phyloP scores from a whole-genome alignment of 2,329 filamentous ascomycete species.

The Xylariaceae sp. region DNA sequence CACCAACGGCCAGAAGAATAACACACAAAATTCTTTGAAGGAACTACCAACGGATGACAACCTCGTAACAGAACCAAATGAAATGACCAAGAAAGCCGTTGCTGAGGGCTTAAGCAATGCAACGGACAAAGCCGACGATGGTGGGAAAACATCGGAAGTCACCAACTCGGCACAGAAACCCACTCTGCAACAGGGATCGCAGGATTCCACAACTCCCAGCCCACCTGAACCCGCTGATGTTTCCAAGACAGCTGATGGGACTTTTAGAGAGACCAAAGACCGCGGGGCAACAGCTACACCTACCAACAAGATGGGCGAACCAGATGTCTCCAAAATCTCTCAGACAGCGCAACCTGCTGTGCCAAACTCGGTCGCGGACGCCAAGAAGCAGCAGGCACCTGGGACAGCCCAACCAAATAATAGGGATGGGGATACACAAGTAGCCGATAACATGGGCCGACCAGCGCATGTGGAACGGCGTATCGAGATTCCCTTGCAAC shows the following conservation, averaged over 20 bases:
- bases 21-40: constrained; percentile 6
- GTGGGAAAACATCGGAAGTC: not conserved
- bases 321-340: constrained; percentile 32
- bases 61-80: constrained; percentile 26
- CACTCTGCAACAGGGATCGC: not conserved
- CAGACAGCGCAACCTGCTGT: constrained; percentile 26
- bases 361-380: not conserved
- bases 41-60: constrained; percentile 33
- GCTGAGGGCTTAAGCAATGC: not conserved
- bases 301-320: constrained; percentile 29
- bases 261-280: constrained; percentile 9
- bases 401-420: not conserved
- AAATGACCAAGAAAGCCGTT: constrained; percentile 21
- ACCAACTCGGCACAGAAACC: not conserved
- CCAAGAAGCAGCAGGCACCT: not conserved
- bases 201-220: not conserved
- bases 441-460: constrained; percentile 42
- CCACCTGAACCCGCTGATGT: constrained; percentile 23
- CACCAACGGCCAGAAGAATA: not conserved
- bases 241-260: constrained; percentile 34
- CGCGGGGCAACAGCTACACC: constrained; percentile 11
- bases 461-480: constrained; percentile 41
- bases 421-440: constrained; percentile 18
- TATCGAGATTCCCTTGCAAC: constrained; percentile 43
- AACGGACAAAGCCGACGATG: not conserved